Evolutionary conservation across 2,329 filamentous ascomycete genomes (phyloP), one percentile per base, ranked within the genome.

Genomic region (Aspergillus ustus): DNA sequence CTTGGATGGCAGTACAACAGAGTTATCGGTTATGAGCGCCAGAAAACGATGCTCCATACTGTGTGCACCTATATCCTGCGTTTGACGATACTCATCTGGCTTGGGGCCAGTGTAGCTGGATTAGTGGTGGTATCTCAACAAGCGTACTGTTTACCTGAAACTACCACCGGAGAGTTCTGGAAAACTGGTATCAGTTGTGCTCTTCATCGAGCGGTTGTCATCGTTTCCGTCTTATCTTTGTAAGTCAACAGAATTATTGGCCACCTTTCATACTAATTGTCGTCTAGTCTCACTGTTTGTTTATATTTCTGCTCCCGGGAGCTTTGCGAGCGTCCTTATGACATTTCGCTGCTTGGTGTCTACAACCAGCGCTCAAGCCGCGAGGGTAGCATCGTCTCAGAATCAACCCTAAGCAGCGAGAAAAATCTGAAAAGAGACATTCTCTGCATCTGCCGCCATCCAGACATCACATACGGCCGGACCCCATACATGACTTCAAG

Each of bases 1-100:
- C 71, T 78, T 37, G 75, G 75, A 4, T 77, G 75, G 74, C 74
- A 77, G 52, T 75, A 75, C 53, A 75, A 73, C 48, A 72, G 70
- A 19, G 71, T 74, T 6, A 61, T 65, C 17, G 70, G 72, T 17
- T 72, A 73, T 59, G 69, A 67, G 25, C 63, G 68, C 9, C 72
- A 73, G 29, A 77, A 75, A 50, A 70, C 69, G 4, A 63, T 70
- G 2, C 57, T 79, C n/a, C 70, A 72, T 43, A 71, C 70, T 45
- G 65, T 67, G 2, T 77, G 73, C 64, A 77, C 72, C 13, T 75
- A 78, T 54, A 66, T 77, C 1, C 66, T 75, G 11, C 70, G 76
- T 19, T 40, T 76, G n/a, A 73, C 74, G 52, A 70, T 75, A 8
- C 68, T 75, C 50, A 61, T 75, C 52, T 79, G 77, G 77, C 65